These are phyloP conservation scores for Blastomyces percursus DNA, from an alignment of 2,329 filamentous ascomycete genomes.

Conservation along the genomic window DNA sequence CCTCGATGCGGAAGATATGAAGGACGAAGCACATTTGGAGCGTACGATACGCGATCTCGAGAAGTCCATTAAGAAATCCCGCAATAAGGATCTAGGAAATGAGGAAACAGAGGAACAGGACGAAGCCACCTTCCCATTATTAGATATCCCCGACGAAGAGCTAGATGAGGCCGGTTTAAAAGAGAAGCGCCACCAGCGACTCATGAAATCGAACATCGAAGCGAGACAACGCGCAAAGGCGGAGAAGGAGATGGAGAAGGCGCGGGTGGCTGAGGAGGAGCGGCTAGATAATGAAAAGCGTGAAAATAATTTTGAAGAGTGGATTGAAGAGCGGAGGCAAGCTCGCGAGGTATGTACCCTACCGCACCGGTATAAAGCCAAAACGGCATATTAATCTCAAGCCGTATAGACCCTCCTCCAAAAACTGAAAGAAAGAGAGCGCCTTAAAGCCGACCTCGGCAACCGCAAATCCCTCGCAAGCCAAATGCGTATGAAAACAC, in stretches of 20 bases:
- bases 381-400: slow-evolving; percentile 6
- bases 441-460: slow-evolving; percentile 84
- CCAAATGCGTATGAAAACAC: slow-evolving; percentile 96
- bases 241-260: slow-evolving; percentile 89
- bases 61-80: slow-evolving; percentile 74
- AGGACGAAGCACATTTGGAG: slow-evolving; percentile 79
- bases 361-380: slow-evolving; percentile 4
- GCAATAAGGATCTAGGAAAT: slow-evolving; percentile 87
- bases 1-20: slow-evolving; percentile 81
- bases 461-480: slow-evolving; percentile 94
- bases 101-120: slow-evolving; percentile 68
- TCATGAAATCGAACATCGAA: slow-evolving; percentile 92
- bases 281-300: slow-evolving; percentile 72
- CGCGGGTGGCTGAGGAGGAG: slow-evolving; percentile 69
- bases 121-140: slow-evolving; percentile 72
- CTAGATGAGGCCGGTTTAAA: slow-evolving; percentile 86
- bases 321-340: slow-evolving; percentile 71
- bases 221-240: slow-evolving; percentile 87
- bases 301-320: slow-evolving; percentile 71
- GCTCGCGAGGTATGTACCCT: slow-evolving; percentile 45
- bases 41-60: slow-evolving; percentile 81
- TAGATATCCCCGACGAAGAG: slow-evolving; percentile 83
- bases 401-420: slow-evolving; percentile 49
- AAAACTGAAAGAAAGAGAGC: slow-evolving; percentile 86
- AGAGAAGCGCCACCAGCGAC: slow-evolving; percentile 79